phyloP scores from a whole-genome alignment of 306 rosid species.

The Luffa acutangula region DNA sequence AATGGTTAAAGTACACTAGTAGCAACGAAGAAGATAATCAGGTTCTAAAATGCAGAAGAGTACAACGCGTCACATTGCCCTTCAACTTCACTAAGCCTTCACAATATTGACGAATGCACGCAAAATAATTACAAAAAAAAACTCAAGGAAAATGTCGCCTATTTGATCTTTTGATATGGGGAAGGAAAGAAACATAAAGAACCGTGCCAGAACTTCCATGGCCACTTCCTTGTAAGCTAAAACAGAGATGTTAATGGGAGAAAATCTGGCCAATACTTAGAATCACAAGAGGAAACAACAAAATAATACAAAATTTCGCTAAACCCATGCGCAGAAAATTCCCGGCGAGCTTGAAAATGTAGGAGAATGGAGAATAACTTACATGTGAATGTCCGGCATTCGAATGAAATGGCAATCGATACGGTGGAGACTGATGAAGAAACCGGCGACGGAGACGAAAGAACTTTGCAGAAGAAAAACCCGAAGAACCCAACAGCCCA shows the following conservation, averaged over 20 bases:
- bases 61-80: neutral
- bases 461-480: neutral
- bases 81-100: neutral
- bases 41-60: neutral
- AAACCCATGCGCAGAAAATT: neutral
- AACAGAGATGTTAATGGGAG: neutral
- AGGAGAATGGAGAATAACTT: slow-evolving; percentile 13
- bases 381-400: slow-evolving; percentile 31
- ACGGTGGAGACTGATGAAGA: slow-evolving; percentile 5
- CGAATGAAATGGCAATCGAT: slow-evolving; percentile 17
- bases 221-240: neutral
- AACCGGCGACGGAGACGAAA: neutral
- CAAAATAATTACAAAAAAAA: neutral
- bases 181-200: neutral
- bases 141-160: neutral
- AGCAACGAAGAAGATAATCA: neutral
- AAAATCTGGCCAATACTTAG: neutral
- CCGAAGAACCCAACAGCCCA: neutral
- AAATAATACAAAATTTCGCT: neutral
- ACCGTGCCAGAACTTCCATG: neutral
- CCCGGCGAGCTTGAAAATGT: neutral
- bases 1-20: neutral
- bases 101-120: neutral
- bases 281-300: neutral
- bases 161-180: neutral